Conservation (phyloP, 352 stramenopile genomes). For the Globisporangium irregulare region DNA sequence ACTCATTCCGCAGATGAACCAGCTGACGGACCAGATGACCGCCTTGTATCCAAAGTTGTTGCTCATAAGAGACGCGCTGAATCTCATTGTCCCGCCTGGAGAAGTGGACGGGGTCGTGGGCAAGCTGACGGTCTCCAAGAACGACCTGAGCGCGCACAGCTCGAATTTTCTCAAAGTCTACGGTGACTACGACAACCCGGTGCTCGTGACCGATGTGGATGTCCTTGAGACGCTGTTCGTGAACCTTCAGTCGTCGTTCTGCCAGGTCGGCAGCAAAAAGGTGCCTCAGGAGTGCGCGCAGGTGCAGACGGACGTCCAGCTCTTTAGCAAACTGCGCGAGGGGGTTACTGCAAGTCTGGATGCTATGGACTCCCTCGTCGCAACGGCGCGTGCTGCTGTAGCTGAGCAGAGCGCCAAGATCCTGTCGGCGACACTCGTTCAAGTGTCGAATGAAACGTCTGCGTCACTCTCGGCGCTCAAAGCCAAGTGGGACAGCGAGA, state of each 20-base stretch:
- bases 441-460: conserved; percentile 5
- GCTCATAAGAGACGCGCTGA: neutral
- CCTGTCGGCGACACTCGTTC: neutral
- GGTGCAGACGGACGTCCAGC: neutral
- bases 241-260: neutral
- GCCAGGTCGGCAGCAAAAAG: neutral
- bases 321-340: neutral
- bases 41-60: neutral
- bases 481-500: conserved; percentile 1
- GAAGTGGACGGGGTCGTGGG: neutral
- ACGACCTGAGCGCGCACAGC: neutral
- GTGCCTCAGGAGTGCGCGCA: neutral
- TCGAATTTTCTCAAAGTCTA: conserved; percentile 3
- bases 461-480: neutral
- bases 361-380: conserved; percentile 1
- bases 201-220: neutral
- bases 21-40: conserved; percentile 1
- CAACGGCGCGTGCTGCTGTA: neutral
- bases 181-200: neutral
- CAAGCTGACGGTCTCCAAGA: neutral
- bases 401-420: conserved; percentile 6
- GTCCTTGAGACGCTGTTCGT: conserved; percentile 5
- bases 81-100: neutral
- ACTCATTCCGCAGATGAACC: conserved; percentile 6
- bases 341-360: neutral